Base-by-base conservation (phyloP, 345 rosid genomes). In the Lepidium aucheri region DNA sequence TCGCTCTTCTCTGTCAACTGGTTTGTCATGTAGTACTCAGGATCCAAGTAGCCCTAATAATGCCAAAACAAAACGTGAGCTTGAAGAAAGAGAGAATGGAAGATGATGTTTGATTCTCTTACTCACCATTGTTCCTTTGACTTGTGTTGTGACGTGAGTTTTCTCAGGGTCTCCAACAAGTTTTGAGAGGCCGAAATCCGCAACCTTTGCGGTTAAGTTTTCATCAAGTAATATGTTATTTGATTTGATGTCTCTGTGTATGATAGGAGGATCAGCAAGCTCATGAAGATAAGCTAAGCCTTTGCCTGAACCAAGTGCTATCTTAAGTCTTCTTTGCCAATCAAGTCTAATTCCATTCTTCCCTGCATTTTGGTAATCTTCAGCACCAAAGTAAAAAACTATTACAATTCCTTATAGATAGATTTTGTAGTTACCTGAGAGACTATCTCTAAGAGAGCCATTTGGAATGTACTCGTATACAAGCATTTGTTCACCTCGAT, bases 81-180 rank as follows among this genome's bases (percentile, higher is more conserved):
- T 28, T 28, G 32, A 28, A 28, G 7, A 64, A 4, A 20, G 0
- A n/a, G 3, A 54, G 7, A 65, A 8, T 28, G 32, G 32, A 13
- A 10, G 17, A 8, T 10, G 4, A 65, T 51, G 22, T 14, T 12
- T 57, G 13, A 34, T 65, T 58, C 44, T 52, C 13, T 28, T 28
- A 73, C 89, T 82, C 42, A 87, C 99, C 99, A 89, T 83, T 45
- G 98, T 95, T 67, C 99, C 98, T 70, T 95, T 95, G 6, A 95
- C 98, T 82, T 91, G 94, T 74, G 99, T 91, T 26, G 91, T 83
- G 44, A 95, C 75, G 60, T 91, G 98, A 34, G 75, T 79, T 74
- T 74, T 85, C 60, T 83, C 94, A 22, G 57, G 70, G 50, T 86
- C 83, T 55, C 80, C 76, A 74, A 87, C 72, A 7, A 62, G 88